Conservation (phyloP, 2,329 filamentous ascomycete genomes). For the Stagonosporopsis cucurbitacearum region DNA sequence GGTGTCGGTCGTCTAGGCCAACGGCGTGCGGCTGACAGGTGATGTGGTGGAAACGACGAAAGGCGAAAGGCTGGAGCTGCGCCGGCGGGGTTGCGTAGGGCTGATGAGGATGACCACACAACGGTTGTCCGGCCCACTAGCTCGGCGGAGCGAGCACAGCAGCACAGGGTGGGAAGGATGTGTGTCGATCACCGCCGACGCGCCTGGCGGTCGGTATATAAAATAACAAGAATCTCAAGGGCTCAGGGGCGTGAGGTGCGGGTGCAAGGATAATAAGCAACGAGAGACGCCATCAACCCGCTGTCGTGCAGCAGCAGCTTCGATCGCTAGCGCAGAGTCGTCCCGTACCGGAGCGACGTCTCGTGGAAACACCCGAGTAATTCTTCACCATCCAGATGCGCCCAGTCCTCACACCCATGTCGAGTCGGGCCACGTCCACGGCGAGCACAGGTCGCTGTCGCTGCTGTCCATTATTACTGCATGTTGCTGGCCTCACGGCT, state of each 20-base stretch:
- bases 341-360: conserved; percentile 5
- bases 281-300: conserved; percentile 15
- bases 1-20: not conserved
- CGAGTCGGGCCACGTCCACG: conserved; percentile 13
- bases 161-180: conserved; percentile 16
- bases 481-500: not conserved
- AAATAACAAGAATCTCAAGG: not conserved
- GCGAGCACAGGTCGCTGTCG: conserved; percentile 5
- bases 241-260: conserved; percentile 15
- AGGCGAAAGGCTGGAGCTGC: conserved; percentile 15
- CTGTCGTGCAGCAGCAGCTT: conserved; percentile 14
- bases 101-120: conserved; percentile 25
- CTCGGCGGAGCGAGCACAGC: conserved; percentile 3
- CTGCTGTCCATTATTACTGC: not conserved
- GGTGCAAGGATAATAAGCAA: conserved; percentile 11
- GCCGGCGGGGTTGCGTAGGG: conserved; percentile 27
- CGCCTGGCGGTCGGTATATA: conserved; percentile 5
- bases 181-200: conserved; percentile 17
- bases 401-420: conserved; percentile 1
- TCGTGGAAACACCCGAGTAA: conserved; percentile 6
- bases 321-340: conserved; percentile 11
- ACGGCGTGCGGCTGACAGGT: conserved; percentile 31
- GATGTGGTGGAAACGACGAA: too few species aligned
- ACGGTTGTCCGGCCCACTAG: conserved; percentile 13
- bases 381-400: conserved; percentile 8